Percentiles rank a stretch among this genome's conserved stretches.
Conservation (phyloP, 257 asterid genomes). For the Forsythia suspensa region DNA sequence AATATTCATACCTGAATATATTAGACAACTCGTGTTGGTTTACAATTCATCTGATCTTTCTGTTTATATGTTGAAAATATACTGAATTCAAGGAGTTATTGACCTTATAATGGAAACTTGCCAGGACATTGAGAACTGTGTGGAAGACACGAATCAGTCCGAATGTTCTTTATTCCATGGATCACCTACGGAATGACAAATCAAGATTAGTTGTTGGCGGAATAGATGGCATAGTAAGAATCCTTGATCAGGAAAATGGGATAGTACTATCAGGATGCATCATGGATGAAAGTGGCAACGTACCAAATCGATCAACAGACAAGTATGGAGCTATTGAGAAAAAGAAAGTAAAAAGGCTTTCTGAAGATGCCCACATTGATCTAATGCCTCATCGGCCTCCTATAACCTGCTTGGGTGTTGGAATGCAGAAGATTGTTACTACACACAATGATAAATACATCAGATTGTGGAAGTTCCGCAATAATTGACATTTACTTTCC, state of each 20-base stretch:
- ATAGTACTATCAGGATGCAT: conserved; percentile 64
- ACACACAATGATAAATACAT: conserved; percentile 53
- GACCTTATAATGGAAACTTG: conserved; percentile 5
- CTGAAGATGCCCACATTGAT: conserved; percentile 60
- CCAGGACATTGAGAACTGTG: conserved; percentile 51
- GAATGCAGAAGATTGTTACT: conserved; percentile 91
- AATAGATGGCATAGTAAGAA: conserved; percentile 82
- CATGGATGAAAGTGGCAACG: conserved; percentile 41
- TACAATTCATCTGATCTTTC: neutral
- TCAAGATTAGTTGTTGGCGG: conserved; percentile 84
- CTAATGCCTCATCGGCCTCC: conserved; percentile 69
- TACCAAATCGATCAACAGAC: conserved; percentile 26
- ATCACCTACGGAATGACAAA: conserved; percentile 60
- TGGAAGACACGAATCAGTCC: conserved; percentile 82
- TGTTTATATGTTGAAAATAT: neutral
- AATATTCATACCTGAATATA: neutral
- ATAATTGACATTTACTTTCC: conserved; percentile 21
- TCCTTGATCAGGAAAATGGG: conserved; percentile 74
- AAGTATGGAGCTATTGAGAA: conserved; percentile 35
- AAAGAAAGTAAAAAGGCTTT: conserved; percentile 50
- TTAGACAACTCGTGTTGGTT: neutral
- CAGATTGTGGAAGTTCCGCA: conserved; percentile 67
- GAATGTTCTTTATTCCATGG: conserved; percentile 71
- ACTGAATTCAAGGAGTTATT: neutral
- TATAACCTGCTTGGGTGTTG: conserved; percentile 77